These are phyloP conservation scores for Aaosphaeria pasadenensis DNA, from an alignment of 2,329 filamentous ascomycete species.

Conservation along the genomic window DNA sequence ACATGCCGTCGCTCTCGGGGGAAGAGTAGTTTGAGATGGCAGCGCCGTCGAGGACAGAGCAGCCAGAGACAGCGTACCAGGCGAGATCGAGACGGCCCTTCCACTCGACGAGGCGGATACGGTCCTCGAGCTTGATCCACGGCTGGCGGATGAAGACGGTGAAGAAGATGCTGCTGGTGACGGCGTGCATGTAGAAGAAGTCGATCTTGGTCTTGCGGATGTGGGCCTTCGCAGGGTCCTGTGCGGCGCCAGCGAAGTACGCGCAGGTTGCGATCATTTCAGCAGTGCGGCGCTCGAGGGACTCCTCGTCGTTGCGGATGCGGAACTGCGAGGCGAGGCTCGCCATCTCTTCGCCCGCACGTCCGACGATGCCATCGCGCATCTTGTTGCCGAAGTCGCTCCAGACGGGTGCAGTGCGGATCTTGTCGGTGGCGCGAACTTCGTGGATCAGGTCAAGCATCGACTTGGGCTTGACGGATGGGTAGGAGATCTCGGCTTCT, in stretches of 20 bases:
- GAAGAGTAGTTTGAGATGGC: slow-evolving; percentile 14
- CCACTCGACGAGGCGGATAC: slow-evolving; percentile 18
- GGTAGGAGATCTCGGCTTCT: slow-evolving; percentile 36
- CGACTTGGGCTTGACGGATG: slow-evolving; percentile 5
- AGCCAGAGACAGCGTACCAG: slow-evolving; percentile 16
- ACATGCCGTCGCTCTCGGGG: slow-evolving; percentile 12
- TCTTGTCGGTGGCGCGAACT: slow-evolving; percentile 54
- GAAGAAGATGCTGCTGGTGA: slow-evolving; percentile 34
- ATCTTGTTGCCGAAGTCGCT: slow-evolving; percentile 60
- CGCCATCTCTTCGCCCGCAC: slow-evolving; percentile 63
- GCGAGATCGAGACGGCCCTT: slow-evolving; percentile 19
- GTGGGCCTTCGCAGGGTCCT: slow-evolving; percentile 2
- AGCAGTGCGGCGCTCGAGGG: slow-evolving; percentile 56
- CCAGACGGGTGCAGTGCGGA: slow-evolving; percentile 53
- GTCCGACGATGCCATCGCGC: slow-evolving; percentile 63
- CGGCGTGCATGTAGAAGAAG: slow-evolving; percentile 32
- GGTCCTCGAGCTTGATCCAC: slow-evolving; percentile 32
- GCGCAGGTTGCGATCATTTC: slow-evolving; percentile 65
- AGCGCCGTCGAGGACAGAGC: slow-evolving; percentile 13
- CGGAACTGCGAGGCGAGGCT: slow-evolving; percentile 55
- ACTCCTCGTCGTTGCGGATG: slow-evolving; percentile 44
- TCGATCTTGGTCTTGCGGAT: slow-evolving; percentile 11
- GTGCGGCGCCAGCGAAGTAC: slow-evolving; percentile 6
- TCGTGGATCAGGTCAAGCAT: slow-evolving; percentile 62
- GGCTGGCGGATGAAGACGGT: slow-evolving; percentile 22